These are phyloP conservation scores for Setomelanomma holmii DNA, from an alignment of 2,329 filamentous ascomycete species.

Conservation along the genomic window DNA sequence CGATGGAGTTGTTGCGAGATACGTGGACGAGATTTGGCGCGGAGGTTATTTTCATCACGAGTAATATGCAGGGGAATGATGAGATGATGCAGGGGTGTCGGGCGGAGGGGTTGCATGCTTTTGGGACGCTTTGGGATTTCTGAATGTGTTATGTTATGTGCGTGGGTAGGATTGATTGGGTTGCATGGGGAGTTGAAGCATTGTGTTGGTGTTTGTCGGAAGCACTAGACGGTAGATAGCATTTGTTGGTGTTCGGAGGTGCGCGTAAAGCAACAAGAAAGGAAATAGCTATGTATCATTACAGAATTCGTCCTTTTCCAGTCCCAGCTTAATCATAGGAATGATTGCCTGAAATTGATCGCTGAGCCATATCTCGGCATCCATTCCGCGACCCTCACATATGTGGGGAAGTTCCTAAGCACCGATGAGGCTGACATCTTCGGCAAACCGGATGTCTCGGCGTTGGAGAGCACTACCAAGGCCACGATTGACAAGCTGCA, in stretches of 20 bases:
- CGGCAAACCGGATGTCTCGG: slow-evolving; percentile 4
- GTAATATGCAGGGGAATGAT: slow-evolving; percentile 45
- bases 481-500: not conserved
- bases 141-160: not conserved
- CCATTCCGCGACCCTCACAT: not conserved
- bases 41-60: slow-evolving; percentile 47
- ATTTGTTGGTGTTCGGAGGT: not conserved
- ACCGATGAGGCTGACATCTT: not conserved
- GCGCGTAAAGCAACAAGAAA: not conserved
- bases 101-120: slow-evolving; percentile 40
- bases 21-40: slow-evolving; percentile 43
- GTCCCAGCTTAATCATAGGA: not conserved
- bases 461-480: not conserved
- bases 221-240: not conserved
- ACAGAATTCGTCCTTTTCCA: not conserved
- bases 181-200: not conserved
- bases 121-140: slow-evolving; percentile 47
- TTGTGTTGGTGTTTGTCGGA: not conserved
- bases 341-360: no score
- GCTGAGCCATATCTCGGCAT: no score
- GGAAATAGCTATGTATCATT: not conserved
- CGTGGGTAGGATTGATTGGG: not conserved
- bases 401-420: not conserved
- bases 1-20: slow-evolving; percentile 41
- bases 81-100: slow-evolving; percentile 48